Base-by-base conservation (phyloP, 768 basidiomycete species). In the Hericium coralloides region DNA sequence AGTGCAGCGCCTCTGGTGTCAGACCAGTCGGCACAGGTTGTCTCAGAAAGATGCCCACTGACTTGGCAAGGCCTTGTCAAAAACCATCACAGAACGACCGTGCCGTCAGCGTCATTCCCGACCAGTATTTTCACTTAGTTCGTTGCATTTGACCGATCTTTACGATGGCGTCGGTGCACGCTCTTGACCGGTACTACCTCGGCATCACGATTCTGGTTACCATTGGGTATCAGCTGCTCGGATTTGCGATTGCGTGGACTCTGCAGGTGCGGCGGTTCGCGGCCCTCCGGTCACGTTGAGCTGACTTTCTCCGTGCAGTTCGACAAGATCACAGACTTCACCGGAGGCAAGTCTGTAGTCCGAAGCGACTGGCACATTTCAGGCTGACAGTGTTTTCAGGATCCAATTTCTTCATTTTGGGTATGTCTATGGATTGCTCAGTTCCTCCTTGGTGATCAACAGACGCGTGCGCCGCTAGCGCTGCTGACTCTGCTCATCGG, bases 261-360 rank as follows among this genome's bases (percentile, higher is more conserved):
- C 72, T 84, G 39, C 79, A 75, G 71, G 74, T 31, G 63, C 55
- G 50, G 10, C 15, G 7, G 38, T 5, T 23, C 14, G 15, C n/a
- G 17, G 38, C 6, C 12, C 14, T 1, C 38, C 7, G 5, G 6
- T 26, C 38, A 15, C 15, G 39, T 3, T 12, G 22, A 10, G 41
- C 36, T 54, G 36, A 20, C 18, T 45, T 17, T 18, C 12, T 18
- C 15, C 43, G 3, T 39, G 2, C 56, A 85, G 72, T 84, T 86
- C 62, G 85, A 88, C 69, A 87, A 88, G 66, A 82, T 87, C 48
- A 87, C 85, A 12, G 85, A 86, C 68, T 81, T 85, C 57, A 84
- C 81, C 2, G 81, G 82, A 60, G 77, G 79, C 76, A 38, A 20
- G 71, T 60, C 53, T 60, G 56, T 51, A 57, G 26, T 50, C 15